Evolutionary conservation across 352 stramenopile genomes (phyloP), one percentile per base, ranked within the genome.

Genomic region (Albugo laibachii): DNA sequence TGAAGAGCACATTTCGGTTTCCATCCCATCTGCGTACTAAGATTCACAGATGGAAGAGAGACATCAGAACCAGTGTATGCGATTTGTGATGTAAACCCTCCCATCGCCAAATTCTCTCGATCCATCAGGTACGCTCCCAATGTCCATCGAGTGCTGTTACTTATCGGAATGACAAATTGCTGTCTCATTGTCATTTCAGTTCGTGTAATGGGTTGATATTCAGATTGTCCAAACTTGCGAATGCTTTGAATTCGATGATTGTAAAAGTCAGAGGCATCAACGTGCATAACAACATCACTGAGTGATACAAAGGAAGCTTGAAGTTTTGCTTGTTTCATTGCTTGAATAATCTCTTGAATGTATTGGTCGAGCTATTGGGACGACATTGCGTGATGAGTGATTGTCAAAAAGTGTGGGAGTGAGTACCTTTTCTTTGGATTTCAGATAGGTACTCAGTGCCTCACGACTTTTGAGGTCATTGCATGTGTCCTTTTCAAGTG

Each of bases 171-270:
- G 5, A 49, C 64, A 20, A 72, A 83, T 36, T 71, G 75, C 46
- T 89, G 76, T 55, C 80, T 69, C 49, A 89, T 74, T 37, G 65
- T 81, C 70, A 83, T 86, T 54, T 86, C 71, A n/a, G 65, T 77
- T 35, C 66, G 61, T 31, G 24, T 31, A 8, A 31, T 31, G 24
- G 24, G 8, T 31, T 31, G 24, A 8, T 31, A 31, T 8, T 31
- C 24, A 13, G 20, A 34, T 38, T 76, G 59, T 8, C 83, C 52
- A 44, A 64, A 77, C 11, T 66, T 58, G 36, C 58, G 58, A 20
- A 62, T 69, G 39, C 62, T 61, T 13, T 61, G 51, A 47, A 80
- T 62, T 4, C 69, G 73, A 39, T 58, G 53, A n/a, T 59, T 55
- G 16, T 86, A 61, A 41, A 86, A 69, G 42, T 84, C 71, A 5